phyloP scores from a whole-genome alignment of 371 early-diverging fungal genomes.

The Mycotypha africana region DNA sequence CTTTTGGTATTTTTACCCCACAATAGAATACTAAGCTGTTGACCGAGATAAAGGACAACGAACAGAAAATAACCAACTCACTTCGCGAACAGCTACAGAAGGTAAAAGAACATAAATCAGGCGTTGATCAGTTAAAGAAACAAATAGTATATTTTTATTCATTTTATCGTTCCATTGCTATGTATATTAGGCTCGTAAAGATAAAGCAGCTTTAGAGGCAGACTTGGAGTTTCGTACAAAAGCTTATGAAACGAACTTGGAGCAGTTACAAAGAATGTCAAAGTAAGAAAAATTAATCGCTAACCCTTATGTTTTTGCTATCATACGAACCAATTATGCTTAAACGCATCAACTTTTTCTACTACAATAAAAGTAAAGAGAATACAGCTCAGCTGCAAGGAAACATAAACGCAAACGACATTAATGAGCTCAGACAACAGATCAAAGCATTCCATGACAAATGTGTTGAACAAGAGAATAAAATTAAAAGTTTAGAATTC shows the following conservation, averaged over 20 bases:
- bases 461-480: conserved; percentile 29
- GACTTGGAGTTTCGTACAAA: conserved; percentile 39
- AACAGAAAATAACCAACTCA: conserved; percentile 31
- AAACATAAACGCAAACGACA: conserved; percentile 16
- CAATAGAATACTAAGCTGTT: conserved; percentile 7
- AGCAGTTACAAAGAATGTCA: conserved; percentile 20
- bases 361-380: conserved; percentile 1
- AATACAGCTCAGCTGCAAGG: conserved; percentile 20
- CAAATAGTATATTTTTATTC: too few relatives aligned
- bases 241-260: conserved; percentile 28
- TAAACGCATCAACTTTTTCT: neutral
- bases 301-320: too few relatives aligned
- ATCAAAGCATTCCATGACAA: conserved; percentile 30
- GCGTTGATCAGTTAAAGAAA: too few relatives aligned
- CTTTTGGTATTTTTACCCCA: too few relatives aligned
- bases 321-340: neutral
- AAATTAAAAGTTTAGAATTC: conserved; percentile 55
- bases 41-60: conserved; percentile 20
- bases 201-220: conserved; percentile 39
- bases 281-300: conserved; percentile 15
- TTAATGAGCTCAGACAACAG: conserved; percentile 30
- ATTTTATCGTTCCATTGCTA: too few relatives aligned
- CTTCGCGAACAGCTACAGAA: conserved; percentile 43
- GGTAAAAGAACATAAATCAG: conserved; percentile 20
- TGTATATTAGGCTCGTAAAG: conserved; percentile 41